Evolutionary conservation across 1,284 basidiomycete species (phyloP).

Genomic region (Fomitopsis pinicola): DNA sequence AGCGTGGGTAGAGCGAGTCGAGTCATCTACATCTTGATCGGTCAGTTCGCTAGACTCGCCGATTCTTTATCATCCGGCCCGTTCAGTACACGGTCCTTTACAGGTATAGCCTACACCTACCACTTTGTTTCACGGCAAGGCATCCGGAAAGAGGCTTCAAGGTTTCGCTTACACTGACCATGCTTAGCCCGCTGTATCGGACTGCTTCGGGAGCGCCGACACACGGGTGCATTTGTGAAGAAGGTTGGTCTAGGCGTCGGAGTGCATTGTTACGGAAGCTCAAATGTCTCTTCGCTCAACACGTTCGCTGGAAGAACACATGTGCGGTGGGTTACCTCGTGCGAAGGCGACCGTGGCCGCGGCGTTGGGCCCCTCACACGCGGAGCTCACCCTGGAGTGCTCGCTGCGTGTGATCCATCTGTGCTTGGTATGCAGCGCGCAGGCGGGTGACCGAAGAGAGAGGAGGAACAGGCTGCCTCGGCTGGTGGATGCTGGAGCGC

Average conservation of each 20-base stretch:
- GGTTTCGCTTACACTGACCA: background rate
- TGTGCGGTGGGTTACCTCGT: background rate
- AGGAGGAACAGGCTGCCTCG: background rate
- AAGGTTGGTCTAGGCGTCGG: background rate
- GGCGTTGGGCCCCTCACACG: background rate
- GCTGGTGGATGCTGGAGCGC: background rate
- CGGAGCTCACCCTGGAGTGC: background rate
- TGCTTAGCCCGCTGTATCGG: background rate
- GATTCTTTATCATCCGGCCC: background rate
- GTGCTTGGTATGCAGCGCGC: background rate
- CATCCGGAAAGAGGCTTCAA: background rate
- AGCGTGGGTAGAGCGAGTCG: background rate
- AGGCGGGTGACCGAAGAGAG: background rate
- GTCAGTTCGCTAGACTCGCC: background rate
- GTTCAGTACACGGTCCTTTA: too few species aligned
- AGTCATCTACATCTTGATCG: background rate
- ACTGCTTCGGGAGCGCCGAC: background rate
- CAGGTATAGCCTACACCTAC: too few species aligned
- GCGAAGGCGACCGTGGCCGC: background rate
- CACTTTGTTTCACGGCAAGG: too few species aligned
- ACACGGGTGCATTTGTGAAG: background rate
- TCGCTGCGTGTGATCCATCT: background rate
- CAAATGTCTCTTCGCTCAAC: background rate
- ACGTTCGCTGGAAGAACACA: background rate
- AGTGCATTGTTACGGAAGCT: background rate